Evolutionary conservation across 768 basidiomycete species (phyloP).

Genomic region (Calocybe gangraenosa): DNA sequence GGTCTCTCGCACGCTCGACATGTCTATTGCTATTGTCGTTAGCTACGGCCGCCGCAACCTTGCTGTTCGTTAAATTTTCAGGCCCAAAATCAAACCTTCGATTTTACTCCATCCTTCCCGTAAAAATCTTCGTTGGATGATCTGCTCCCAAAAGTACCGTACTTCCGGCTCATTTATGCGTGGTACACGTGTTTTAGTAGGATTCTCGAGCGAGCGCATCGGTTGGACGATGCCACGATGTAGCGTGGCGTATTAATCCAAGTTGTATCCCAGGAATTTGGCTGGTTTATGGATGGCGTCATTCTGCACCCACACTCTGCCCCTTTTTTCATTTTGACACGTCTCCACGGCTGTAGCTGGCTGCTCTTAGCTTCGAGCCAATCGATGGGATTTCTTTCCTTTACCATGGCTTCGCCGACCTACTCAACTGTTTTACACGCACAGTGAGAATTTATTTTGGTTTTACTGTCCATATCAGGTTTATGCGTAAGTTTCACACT

Average conservation of each 20-base stretch:
- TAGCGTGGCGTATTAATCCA: too few species aligned
- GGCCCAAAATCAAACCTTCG: too few species aligned
- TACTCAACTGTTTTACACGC: background rate
- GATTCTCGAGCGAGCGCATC: slow-evolving; percentile 4
- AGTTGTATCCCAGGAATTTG: background rate
- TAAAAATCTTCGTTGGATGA: too few species aligned
- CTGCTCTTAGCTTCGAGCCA: background rate
- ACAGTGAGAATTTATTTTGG: background rate
- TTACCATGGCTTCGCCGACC: slow-evolving; percentile 1
- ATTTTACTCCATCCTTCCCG: too few species aligned
- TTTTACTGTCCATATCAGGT: too few species aligned
- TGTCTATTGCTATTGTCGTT: too few species aligned
- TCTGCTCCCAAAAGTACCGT: too few species aligned
- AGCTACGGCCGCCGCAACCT: too few species aligned
- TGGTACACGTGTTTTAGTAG: background rate
- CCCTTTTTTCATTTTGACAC: background rate
- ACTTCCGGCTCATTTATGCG: too few species aligned
- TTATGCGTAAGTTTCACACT: too few species aligned
- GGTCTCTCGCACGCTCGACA: too few species aligned
- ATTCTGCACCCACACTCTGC: background rate
- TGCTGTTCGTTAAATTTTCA: too few species aligned
- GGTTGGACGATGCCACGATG: slow-evolving; percentile 1
- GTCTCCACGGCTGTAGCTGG: background rate
- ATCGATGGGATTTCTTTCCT: background rate
- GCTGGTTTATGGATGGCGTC: background rate